Evolutionary conservation across 345 rosid genomes (phyloP).

Genomic region (Salix koriyanagi): DNA sequence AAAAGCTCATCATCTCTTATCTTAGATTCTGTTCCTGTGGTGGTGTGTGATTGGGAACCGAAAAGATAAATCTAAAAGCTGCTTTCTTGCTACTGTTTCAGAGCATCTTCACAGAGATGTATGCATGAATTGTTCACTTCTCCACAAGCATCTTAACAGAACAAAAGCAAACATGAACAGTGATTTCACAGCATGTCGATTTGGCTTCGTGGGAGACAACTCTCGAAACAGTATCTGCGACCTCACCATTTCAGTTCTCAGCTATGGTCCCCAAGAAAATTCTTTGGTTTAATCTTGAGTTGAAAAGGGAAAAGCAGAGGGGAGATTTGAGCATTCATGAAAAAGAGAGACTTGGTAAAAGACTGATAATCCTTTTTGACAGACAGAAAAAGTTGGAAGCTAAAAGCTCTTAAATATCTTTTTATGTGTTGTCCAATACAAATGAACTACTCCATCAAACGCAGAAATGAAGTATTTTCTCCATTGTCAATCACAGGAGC

Average conservation of each 20-base stretch:
- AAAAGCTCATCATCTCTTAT: conserved; percentile 46
- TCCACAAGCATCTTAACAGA: conserved; percentile 19
- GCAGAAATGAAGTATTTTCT: not conserved
- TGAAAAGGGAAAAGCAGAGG: conserved; percentile 10
- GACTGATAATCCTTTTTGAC: conserved; percentile 23
- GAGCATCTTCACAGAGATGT: conserved; percentile 45
- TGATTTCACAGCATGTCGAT: conserved; percentile 1
- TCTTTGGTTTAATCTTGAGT: conserved; percentile 11
- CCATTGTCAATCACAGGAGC: conserved; percentile 1
- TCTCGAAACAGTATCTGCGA: conserved; percentile 26
- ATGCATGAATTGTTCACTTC: conserved; percentile 23
- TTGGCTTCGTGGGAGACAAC: conserved; percentile 15
- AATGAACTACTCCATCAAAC: not conserved
- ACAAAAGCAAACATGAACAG: conserved; percentile 6
- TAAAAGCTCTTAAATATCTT: conserved; percentile 18
- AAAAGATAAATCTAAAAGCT: conserved; percentile 46
- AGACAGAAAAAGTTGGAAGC: conserved; percentile 18
- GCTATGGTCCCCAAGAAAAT: not conserved
- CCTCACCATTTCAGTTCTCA: conserved; percentile 11
- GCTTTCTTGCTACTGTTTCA: conserved; percentile 34
- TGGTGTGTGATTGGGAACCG: conserved; percentile 53
- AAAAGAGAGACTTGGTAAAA: conserved; percentile 22
- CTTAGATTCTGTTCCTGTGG: conserved; percentile 64
- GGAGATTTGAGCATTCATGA: conserved; percentile 7
- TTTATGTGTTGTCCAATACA: not conserved